These are phyloP conservation scores for Rusavskia elegans DNA, from an alignment of 495 filamentous ascomycete genomes.

Conservation along the genomic window DNA sequence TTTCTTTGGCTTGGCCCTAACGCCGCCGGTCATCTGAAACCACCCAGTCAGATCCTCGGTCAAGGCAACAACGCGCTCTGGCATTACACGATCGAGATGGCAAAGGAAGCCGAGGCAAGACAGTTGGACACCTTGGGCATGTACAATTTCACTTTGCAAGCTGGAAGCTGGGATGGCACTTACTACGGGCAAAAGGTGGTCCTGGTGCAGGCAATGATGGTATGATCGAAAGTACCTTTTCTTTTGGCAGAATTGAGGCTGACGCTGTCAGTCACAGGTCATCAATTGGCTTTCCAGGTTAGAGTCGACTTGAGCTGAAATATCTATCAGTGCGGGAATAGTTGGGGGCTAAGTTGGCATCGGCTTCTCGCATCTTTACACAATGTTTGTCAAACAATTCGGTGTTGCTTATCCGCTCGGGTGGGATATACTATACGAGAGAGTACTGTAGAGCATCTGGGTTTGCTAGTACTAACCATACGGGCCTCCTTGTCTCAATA, in stretches of 20 bases:
- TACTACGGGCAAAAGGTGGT: conserved; percentile 28
- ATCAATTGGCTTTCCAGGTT: conserved; percentile 29
- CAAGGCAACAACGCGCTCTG: conserved; percentile 25
- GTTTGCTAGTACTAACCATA: too few species aligned
- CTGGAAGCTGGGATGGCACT: conserved; percentile 25
- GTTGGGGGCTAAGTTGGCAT: not conserved
- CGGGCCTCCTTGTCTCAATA: too few species aligned
- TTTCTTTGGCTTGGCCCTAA: conserved; percentile 35
- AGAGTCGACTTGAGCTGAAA: conserved; percentile 9
- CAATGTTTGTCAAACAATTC: not conserved
- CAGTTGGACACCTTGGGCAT: conserved; percentile 29
- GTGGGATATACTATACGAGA: too few species aligned
- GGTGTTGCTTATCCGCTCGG: not conserved
- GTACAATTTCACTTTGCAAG: conserved; percentile 33
- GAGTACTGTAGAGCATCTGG: too few species aligned
- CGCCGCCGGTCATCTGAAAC: conserved; percentile 24
- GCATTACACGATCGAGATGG: conserved; percentile 26
- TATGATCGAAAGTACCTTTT: conserved; percentile 9
- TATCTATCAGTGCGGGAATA: too few species aligned
- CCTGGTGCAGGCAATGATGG: conserved; percentile 36
- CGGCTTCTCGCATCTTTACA: not conserved
- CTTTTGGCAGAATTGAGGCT: not conserved
- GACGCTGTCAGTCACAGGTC: conserved; percentile 10
- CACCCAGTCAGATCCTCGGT: conserved; percentile 16
- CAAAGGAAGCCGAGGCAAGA: conserved; percentile 19